A percentile compares a stretch with the other conserved stretches of the same genome.
Conservation (phyloP, 2,329 filamentous ascomycete species). For the Aureobasidium lini region DNA sequence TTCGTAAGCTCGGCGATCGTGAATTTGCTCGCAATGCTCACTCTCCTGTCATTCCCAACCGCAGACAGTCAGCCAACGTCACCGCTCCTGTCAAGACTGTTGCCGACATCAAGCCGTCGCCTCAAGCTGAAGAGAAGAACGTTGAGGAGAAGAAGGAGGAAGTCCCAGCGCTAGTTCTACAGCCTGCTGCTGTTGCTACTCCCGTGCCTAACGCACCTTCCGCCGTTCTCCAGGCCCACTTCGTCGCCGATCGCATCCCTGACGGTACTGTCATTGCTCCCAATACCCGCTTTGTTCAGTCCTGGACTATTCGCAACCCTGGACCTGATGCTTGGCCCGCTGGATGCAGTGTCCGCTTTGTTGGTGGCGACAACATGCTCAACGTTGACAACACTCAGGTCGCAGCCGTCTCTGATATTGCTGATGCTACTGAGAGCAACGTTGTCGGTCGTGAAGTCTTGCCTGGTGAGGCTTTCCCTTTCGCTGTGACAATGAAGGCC, state of each 20-base stretch:
- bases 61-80: constrained; percentile 4
- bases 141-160: neutral
- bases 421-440: constrained; percentile 75
- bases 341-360: constrained; percentile 83
- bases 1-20: constrained; percentile 67
- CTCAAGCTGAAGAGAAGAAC: constrained; percentile 2
- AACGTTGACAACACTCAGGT: constrained; percentile 74
- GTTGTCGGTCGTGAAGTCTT: constrained; percentile 61
- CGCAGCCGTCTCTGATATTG: constrained; percentile 68
- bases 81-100: constrained; percentile 59
- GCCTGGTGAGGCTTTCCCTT: constrained; percentile 67
- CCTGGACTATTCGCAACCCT: constrained; percentile 84
- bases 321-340: constrained; percentile 75
- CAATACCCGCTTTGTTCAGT: constrained; percentile 73
- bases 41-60: neutral
- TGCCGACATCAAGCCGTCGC: constrained; percentile 57
- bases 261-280: constrained; percentile 69
- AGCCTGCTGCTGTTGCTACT: neutral
- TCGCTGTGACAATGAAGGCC: constrained; percentile 78
- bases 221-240: constrained; percentile 53
- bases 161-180: neutral
- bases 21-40: constrained; percentile 20
- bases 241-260: constrained; percentile 66
- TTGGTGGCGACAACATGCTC: constrained; percentile 95
- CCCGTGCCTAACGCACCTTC: constrained; percentile 17